Percentiles rank a stretch among this genome's conserved stretches.
phyloP scores from a whole-genome alignment of 768 basidiomycete genomes.

The Leucogyrophana mollusca region DNA sequence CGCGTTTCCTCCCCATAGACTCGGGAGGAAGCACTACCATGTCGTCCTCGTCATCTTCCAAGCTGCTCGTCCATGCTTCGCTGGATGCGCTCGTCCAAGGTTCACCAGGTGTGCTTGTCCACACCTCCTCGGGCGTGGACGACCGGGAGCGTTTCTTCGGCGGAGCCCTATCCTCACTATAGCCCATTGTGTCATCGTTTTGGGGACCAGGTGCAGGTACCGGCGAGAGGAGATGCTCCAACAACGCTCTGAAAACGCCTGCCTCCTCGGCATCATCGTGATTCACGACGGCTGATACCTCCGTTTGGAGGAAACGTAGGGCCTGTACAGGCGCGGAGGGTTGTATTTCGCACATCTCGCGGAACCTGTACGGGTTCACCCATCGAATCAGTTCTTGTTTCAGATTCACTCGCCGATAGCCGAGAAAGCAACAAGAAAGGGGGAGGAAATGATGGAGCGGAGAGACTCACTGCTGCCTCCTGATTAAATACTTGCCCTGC shows the following conservation, averaged over 20 bases:
- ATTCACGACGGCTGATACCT: slow-evolving; percentile 71
- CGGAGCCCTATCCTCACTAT: slow-evolving; percentile 30
- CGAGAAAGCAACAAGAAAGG: not conserved
- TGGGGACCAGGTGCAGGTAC: slow-evolving; percentile 17
- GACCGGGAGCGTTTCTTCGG: slow-evolving; percentile 47
- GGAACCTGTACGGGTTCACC: slow-evolving; percentile 52
- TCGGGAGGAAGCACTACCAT: not conserved
- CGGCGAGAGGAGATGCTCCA: slow-evolving; percentile 60
- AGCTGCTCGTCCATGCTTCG: slow-evolving; percentile 41
- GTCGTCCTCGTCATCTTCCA: slow-evolving; percentile 31
- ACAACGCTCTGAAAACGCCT: slow-evolving; percentile 59
- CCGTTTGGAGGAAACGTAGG: slow-evolving; percentile 66
- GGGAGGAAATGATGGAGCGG: not conserved
- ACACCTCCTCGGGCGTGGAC: slow-evolving; percentile 40
- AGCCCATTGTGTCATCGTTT: slow-evolving; percentile 16
- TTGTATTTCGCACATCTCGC: slow-evolving; percentile 74
- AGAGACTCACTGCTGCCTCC: slow-evolving; percentile 65
- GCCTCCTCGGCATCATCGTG: slow-evolving; percentile 63
- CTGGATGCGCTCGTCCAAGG: no score
- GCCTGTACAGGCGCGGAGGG: slow-evolving; percentile 53
- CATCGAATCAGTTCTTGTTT: no score
- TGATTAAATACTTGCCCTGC: slow-evolving; percentile 59
- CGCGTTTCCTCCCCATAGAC: slow-evolving; percentile 15
- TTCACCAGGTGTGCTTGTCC: no score
- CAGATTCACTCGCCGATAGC: no score